Percentiles rank a stretch among this genome's conserved stretches.
Evolutionary conservation across 2,329 filamentous ascomycete species (phyloP).

Genomic region (Colletotrichum ledebouriae): DNA sequence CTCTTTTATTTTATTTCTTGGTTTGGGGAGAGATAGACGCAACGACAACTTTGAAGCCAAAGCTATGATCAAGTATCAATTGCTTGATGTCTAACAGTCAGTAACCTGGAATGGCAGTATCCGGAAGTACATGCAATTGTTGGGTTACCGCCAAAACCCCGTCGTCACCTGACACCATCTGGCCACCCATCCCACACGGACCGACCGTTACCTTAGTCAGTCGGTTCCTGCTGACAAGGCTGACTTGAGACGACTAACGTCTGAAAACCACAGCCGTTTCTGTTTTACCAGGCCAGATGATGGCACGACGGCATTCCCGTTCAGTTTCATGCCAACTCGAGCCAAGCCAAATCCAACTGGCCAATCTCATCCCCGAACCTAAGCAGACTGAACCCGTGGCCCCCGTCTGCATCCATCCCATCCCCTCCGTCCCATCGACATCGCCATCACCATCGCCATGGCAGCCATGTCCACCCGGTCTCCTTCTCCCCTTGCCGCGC

Average conservation of each 20-base stretch:
- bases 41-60: background rate
- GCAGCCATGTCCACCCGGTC: constrained; percentile 8
- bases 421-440: background rate
- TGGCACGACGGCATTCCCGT: constrained; percentile 39
- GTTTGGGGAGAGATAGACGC: background rate
- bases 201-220: background rate
- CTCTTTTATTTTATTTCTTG: too few relatives aligned
- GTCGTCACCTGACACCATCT: background rate
- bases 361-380: constrained; percentile 12
- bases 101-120: too few relatives aligned
- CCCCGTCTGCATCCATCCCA: constrained; percentile 10
- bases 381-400: constrained; percentile 8
- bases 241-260: constrained; percentile 40
- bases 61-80: too few relatives aligned
- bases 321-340: background rate
- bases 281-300: constrained; percentile 32
- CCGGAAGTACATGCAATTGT: too few relatives aligned
- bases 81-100: too few relatives aligned
- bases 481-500: constrained; percentile 10
- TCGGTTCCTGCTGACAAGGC: constrained; percentile 17
- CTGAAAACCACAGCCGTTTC: constrained; percentile 36
- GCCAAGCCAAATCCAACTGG: background rate
- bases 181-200: background rate
- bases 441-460: background rate
- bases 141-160: background rate